Base-by-base conservation (phyloP, 2,329 filamentous ascomycete genomes). In the Xylaria sp. region DNA sequence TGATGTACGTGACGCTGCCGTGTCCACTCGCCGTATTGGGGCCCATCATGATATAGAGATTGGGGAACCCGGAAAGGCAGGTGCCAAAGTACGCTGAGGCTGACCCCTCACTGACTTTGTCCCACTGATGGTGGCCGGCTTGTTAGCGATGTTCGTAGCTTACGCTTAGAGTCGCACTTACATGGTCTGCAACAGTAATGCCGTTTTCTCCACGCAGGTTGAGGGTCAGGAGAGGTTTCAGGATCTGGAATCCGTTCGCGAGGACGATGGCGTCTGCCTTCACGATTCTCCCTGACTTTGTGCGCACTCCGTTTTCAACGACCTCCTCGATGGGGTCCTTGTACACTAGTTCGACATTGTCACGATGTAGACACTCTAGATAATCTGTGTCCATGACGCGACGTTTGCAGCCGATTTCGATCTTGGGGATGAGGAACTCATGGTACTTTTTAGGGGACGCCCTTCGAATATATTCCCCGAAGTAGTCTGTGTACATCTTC, bases 301-400 rank as follows among this genome's bases (percentile, higher is more conserved):
- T 68, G 17, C 53, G 66, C 29, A 68, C 66, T n/a, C 66, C 66
- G 13, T 62, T 22, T 31, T 59, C 47, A 20, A 65, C 39, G 33
- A 68, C 55, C 9, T 68, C 42, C 11, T 65, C 66, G 42, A 68
- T 63, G 3, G 66, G 66, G 27, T 68, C 66, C 2, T 55, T 22
- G 62, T 68, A 59, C 11, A 65, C 54, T 4, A 68, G 36, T 22
- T 68, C 66, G 0, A 68, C 66, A 22, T 68, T 68, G 36, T 62
- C 49, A 31, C 62, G 66, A 33, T 59, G 31, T 17, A 68, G 62
- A n/a, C 45, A 65, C 10, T 58, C 54, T 0, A 68, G 58, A 54
- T 65, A 68, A 31, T 62, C 54, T 1, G 66, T 62, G 53, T 68
- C 66, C 66, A 68, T 65, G 10, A 68, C 62, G 1, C 62, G 62